These are phyloP conservation scores for Colletotrichum echinochloae DNA, from an alignment of 2,329 filamentous ascomycete genomes.

Conservation along the genomic window DNA sequence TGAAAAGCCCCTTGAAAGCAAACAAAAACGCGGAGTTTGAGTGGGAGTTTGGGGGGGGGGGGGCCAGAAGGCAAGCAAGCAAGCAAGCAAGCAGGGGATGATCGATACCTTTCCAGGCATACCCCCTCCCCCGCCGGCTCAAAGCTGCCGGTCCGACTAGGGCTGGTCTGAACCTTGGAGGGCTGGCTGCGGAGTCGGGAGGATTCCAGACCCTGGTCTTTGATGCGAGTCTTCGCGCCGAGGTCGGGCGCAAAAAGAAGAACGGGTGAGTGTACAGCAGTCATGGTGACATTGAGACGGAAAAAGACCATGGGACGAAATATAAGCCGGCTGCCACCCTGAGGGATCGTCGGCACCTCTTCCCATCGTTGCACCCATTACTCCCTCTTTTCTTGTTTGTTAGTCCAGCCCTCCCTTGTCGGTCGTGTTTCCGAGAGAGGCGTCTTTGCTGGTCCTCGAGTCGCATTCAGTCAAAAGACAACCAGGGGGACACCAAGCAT, in stretches of 20 bases:
- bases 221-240: slow-evolving; percentile 13
- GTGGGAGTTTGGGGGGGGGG: slow-evolving; percentile 5
- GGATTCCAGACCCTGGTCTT: slow-evolving; percentile 32
- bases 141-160: slow-evolving; percentile 15
- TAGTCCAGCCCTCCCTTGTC: not conserved
- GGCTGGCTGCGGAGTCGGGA: slow-evolving; percentile 26
- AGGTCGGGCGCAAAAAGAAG: slow-evolving; percentile 17
- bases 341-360: not conserved
- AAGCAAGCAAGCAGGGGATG: slow-evolving; percentile 4
- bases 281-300: not conserved
- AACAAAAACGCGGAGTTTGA: slow-evolving; percentile 35
- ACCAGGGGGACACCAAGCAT: not conserved
- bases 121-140: slow-evolving; percentile 1
- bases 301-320: slow-evolving; percentile 18
- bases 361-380: not conserved
- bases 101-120: slow-evolving; percentile 21
- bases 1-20: slow-evolving; percentile 14
- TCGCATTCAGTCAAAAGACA: slow-evolving; percentile 1
- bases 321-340: slow-evolving; percentile 35
- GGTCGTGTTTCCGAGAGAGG: slow-evolving; percentile 8
- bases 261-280: not conserved
- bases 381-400: not conserved
- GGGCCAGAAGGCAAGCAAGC: not conserved
- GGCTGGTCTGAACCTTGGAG: slow-evolving; percentile 13
- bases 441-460: not conserved